Percentiles rank a stretch among this genome's conserved stretches.
phyloP scores from a whole-genome alignment of 164 flowering plant genomes.

The Tetracentron sinense region DNA sequence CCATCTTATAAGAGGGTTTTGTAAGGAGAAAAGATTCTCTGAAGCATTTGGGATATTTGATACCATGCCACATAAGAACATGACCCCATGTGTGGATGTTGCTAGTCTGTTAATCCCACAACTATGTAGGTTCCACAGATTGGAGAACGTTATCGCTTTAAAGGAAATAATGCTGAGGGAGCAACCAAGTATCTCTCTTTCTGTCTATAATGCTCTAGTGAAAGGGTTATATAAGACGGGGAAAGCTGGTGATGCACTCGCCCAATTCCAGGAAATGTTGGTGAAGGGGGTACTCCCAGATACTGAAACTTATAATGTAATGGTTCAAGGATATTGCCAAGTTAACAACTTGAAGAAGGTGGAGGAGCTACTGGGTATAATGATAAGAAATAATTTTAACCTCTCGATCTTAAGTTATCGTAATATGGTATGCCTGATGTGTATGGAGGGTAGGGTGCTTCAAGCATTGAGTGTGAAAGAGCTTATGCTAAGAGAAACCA shows the following conservation, averaged over 20 bases:
- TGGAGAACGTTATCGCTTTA: constrained; percentile 37
- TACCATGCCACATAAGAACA: constrained; percentile 29
- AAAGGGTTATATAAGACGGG: constrained; percentile 42
- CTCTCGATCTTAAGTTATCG: constrained; percentile 53
- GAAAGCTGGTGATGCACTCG: constrained; percentile 35
- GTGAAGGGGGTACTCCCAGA: constrained; percentile 34
- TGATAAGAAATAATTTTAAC: constrained; percentile 45
- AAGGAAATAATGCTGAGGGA: constrained; percentile 33
- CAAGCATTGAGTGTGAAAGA: constrained; percentile 49
- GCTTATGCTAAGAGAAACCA: constrained; percentile 32
- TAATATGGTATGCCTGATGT: constrained; percentile 38
- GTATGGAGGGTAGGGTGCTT: constrained; percentile 32
- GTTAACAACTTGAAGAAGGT: constrained; percentile 34
- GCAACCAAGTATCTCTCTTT: constrained; percentile 19
- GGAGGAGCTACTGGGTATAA: constrained; percentile 42
- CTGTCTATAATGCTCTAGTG: constrained; percentile 33
- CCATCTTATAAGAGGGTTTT: constrained; percentile 51
- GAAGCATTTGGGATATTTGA: constrained; percentile 50
- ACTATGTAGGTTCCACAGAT: constrained; percentile 33
- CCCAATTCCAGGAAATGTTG: constrained; percentile 36
- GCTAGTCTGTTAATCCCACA: constrained; percentile 39
- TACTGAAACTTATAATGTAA: constrained; percentile 28
- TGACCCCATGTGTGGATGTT: constrained; percentile 33
- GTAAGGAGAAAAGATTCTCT: constrained; percentile 39
- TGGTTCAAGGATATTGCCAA: constrained; percentile 47